These are phyloP conservation scores for Phoenix dactylifera DNA, from an alignment of 176 grass and related monocot species.

Conservation along the genomic window DNA sequence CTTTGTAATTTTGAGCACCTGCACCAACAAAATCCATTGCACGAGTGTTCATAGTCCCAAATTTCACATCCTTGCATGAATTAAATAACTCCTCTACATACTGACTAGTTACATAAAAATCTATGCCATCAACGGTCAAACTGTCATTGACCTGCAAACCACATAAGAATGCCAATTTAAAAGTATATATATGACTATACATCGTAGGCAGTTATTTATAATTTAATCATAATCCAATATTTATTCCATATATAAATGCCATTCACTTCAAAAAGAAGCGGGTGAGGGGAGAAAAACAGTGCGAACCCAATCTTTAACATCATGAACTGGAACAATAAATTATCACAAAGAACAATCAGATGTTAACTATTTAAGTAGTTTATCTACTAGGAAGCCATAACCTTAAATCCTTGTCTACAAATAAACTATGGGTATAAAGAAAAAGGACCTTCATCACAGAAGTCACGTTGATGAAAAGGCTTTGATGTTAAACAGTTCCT, in stretches of 20 bases:
- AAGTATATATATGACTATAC: too few species aligned
- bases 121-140: slow-evolving; percentile 60
- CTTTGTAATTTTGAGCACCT: slow-evolving; percentile 72
- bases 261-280: too few species aligned
- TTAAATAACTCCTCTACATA: slow-evolving; percentile 76
- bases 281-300: too few species aligned
- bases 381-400: too few species aligned
- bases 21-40: slow-evolving; percentile 97
- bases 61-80: slow-evolving; percentile 99
- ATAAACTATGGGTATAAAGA: neutral
- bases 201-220: too few species aligned
- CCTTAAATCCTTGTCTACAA: too few species aligned
- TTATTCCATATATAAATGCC: too few species aligned
- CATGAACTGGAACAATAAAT: too few species aligned
- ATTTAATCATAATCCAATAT: too few species aligned
- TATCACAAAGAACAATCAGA: too few species aligned
- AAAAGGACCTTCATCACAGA: slow-evolving; percentile 62
- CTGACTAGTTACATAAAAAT: slow-evolving; percentile 65
- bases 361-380: too few species aligned
- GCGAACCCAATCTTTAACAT: too few species aligned
- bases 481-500: slow-evolving; percentile 99
- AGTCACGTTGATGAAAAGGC: slow-evolving; percentile 95
- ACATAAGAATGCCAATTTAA: neutral
- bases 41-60: slow-evolving; percentile 83
- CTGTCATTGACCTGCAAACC: slow-evolving; percentile 69